Base-by-base conservation (phyloP, 2,329 filamentous ascomycete species). In the Lecanosticta acicola region DNA sequence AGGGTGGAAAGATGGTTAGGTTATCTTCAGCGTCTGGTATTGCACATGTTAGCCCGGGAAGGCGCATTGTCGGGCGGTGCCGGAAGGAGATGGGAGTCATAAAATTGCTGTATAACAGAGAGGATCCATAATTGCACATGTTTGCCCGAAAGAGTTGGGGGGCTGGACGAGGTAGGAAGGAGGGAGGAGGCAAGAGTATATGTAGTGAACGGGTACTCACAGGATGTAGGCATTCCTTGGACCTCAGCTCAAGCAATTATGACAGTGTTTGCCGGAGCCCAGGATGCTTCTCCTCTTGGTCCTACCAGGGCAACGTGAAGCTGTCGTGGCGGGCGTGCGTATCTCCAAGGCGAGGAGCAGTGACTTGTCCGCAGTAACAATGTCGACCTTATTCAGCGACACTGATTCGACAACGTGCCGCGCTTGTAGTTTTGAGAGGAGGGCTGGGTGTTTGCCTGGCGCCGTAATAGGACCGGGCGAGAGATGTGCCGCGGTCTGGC, bases 1-100 rank as follows among this genome's bases (percentile, higher is more conserved):
- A 63, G 38, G 61, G 62, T 32, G 62, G 62, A 41, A 66, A 63
- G 41, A 53, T 56, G 38, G 63, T 65, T 48, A 64, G 54, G 48
- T 52, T 53, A 45, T 53, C 51, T 53, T 32, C 47, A 29, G 24
- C 24, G 40, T 48, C 51, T 56, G 41, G 45, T 21, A 34, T 18
- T 10, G 32, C 41, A 43, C 50, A 48, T 36, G 46, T 56, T 44
- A 56, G 53, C 45, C 45, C 38, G 11, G 46, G 41, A 3, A 38
- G 14, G 17, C 38, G 36, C 14, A 41, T 14, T n/a, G 44, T 32
- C 13, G 44, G 44, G 18, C 37, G 37, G 3, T 35, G 19, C 21
- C 39, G 44, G 32, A 41, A 37, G 3, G 16, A 16, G 20, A 33
- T n/a, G n/a, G 39, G 39, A 32, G 39, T 46, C 33, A 29, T 11